These are phyloP conservation scores for Calonectria montana DNA, from an alignment of 2,329 filamentous ascomycete species.

Conservation along the genomic window DNA sequence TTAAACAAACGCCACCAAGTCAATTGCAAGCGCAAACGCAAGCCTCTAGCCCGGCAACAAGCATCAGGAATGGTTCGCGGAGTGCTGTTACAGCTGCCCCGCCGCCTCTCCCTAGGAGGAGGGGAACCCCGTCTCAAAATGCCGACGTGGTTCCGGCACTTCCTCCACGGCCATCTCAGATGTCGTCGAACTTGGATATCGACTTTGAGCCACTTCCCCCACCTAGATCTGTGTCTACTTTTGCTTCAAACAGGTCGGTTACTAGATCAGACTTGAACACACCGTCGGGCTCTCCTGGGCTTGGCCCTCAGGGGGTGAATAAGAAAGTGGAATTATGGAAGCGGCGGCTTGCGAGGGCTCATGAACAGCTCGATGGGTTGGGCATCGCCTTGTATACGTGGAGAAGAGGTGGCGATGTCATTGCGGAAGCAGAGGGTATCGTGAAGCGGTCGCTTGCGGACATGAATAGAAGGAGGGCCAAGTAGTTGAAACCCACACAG, in stretches of 20 bases:
- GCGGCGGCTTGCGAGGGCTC: conserved; percentile 73
- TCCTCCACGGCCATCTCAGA: conserved; percentile 46
- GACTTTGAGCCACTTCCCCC: conserved; percentile 56
- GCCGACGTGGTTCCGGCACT: conserved; percentile 42
- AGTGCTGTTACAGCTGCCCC: conserved; percentile 41
- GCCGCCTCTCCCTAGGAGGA: conserved; percentile 60
- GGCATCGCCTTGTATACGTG: conserved; percentile 79
- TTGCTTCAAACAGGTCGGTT: conserved; percentile 41
- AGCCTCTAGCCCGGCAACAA: conserved; percentile 49
- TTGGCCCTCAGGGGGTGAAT: conserved; percentile 57
- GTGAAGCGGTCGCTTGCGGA: conserved; percentile 66
- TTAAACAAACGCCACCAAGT: conserved; percentile 37
- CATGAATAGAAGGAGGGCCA: conserved; percentile 47
- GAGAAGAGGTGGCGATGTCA: conserved; percentile 78
- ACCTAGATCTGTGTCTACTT: conserved; percentile 38
- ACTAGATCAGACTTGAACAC: conserved; percentile 47
- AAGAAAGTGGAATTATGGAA: conserved; percentile 81
- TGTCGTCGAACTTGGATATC: conserved; percentile 52
- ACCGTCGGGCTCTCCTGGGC: conserved; percentile 49
- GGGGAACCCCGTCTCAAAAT: conserved; percentile 52
- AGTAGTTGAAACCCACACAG: not conserved
- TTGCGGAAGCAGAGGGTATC: conserved; percentile 72
- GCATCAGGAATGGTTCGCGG: conserved; percentile 29
- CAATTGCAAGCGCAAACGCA: conserved; percentile 56
- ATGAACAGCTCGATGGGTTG: conserved; percentile 69